Evolutionary conservation across 768 basidiomycete genomes (phyloP), one percentile per base, ranked within the genome.

Genomic region (Xerocomellus amylosporus): DNA sequence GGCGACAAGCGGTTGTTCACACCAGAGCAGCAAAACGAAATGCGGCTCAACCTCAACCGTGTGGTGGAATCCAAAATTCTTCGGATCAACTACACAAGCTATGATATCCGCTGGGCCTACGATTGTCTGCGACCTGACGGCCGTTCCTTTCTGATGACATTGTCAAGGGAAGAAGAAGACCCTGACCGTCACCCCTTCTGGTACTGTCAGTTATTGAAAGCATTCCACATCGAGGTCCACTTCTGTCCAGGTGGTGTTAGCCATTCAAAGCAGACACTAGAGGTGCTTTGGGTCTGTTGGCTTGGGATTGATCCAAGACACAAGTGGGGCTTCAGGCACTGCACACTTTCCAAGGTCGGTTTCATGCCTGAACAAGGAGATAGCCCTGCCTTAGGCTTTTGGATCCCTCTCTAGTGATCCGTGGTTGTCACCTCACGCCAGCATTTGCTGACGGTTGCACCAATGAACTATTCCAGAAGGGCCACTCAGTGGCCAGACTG

Each of bases 271-370:
- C 15, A 50, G 24, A 43, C 3, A 1, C 8, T 44, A 13, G 42
- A 54, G 12, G 47, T 54, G 5, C 36, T 51, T 1, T 55, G 49
- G 54, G 49, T 54, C 20, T 6, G 12, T 41, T 54, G 53, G 53
- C 17, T 54, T 7, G 47, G 53, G 2, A 24, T 54, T 9, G 28
- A 49, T 12, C 39, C 33, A 20, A 40, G 39, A 8, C n/a, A 42
- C 8, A 28, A 19, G 15, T 54, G 53, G 53, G 41, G 34, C 1
- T 44, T 54, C 41, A 22, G 2, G 24, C 15, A 26, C 10, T 10
- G 34, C 22, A 3, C 8, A 4, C 45, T 49, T 8, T 41, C 47
- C 2, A 54, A 49, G 34, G 24, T 54, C 5, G 20, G 47, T 5
- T 49, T 49, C 13, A 15, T 54, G 2, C 47, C 53, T 20, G 41